Conservation (phyloP, 768 basidiomycete species). For the Mycena albidolilacea region DNA sequence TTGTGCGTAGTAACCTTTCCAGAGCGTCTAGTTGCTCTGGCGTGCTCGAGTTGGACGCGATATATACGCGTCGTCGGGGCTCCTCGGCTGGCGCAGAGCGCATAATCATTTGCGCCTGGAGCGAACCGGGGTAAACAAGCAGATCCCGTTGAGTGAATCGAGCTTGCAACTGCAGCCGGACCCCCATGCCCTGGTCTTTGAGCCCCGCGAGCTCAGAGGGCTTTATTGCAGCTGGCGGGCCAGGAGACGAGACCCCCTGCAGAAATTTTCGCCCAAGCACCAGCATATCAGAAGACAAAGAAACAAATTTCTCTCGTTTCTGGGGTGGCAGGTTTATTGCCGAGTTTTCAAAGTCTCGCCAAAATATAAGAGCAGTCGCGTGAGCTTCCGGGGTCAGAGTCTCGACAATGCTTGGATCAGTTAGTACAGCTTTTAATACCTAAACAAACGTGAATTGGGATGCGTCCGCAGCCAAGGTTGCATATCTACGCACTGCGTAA, state of each 20-base stretch:
- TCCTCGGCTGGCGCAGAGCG: conserved; percentile 89
- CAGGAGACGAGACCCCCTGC: conserved; percentile 72
- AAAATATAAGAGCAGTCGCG: conserved; percentile 93
- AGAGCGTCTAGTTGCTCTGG: conserved; percentile 82
- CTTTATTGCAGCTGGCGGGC: conserved; percentile 78
- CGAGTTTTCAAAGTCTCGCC: conserved; percentile 97
- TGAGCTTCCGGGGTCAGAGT: conserved; percentile 82
- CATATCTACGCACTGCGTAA: conserved; percentile 77
- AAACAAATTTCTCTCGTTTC: conserved; percentile 87
- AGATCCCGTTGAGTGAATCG: conserved; percentile 83
- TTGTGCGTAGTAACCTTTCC: conserved; percentile 80
- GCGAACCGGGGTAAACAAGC: conserved; percentile 86
- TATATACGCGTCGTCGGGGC: conserved; percentile 85
- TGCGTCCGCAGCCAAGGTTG: conserved; percentile 21
- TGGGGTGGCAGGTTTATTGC: conserved; percentile 90
- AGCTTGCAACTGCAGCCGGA: conserved; percentile 80
- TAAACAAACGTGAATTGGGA: conserved; percentile 50
- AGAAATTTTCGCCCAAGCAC: conserved; percentile 90
- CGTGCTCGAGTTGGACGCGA: conserved; percentile 85
- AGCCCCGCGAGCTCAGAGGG: conserved; percentile 80
- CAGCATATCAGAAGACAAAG: conserved; percentile 91
- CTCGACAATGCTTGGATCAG: conserved; percentile 75
- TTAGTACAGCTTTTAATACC: conserved; percentile 81
- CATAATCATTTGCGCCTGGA: conserved; percentile 95
- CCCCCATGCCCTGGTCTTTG: conserved; percentile 84